Conservation (phyloP, 805 yeast species). For the Diddensiella santjacobensis region DNA sequence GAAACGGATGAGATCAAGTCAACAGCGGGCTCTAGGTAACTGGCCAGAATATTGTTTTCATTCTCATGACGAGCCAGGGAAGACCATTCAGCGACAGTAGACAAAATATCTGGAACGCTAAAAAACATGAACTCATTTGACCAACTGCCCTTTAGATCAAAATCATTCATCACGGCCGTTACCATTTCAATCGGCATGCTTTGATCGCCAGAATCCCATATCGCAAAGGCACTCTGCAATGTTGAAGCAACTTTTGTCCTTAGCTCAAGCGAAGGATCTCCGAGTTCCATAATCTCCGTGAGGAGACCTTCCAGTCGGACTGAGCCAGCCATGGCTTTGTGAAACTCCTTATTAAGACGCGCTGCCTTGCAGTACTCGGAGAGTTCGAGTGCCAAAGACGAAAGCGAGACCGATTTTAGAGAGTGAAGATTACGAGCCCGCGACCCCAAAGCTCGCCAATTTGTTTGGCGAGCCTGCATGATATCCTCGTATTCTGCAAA, state of each 20-base stretch:
- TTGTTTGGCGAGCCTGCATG: constrained; percentile 11
- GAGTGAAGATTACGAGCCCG: no score
- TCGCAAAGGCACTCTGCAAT: constrained; percentile 53
- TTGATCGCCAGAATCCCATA: constrained; percentile 63
- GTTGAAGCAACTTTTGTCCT: constrained; percentile 29
- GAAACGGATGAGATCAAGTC: constrained; percentile 3
- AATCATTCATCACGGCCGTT: constrained; percentile 30
- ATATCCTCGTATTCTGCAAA: constrained; percentile 10
- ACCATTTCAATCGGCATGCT: constrained; percentile 55
- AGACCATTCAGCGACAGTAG: constrained; percentile 55
- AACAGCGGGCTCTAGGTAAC: constrained; percentile 52
- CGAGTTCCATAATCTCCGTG: background rate
- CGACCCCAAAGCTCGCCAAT: constrained; percentile 8
- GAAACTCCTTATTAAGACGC: constrained; percentile 21
- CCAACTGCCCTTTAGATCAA: constrained; percentile 1
- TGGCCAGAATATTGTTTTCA: constrained; percentile 52
- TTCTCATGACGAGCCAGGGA: constrained; percentile 67
- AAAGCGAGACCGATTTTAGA: background rate
- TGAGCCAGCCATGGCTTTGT: constrained; percentile 25
- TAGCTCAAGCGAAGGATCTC: background rate
- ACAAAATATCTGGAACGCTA: constrained; percentile 15
- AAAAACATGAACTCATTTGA: background rate
- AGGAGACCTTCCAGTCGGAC: constrained; percentile 22
- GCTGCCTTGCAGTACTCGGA: constrained; percentile 18
- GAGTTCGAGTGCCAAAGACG: background rate